Evolutionary conservation across 2,329 filamentous ascomycete genomes (phyloP), one percentile per base, ranked within the genome.

Genomic region (Dothideomycetes sp.): DNA sequence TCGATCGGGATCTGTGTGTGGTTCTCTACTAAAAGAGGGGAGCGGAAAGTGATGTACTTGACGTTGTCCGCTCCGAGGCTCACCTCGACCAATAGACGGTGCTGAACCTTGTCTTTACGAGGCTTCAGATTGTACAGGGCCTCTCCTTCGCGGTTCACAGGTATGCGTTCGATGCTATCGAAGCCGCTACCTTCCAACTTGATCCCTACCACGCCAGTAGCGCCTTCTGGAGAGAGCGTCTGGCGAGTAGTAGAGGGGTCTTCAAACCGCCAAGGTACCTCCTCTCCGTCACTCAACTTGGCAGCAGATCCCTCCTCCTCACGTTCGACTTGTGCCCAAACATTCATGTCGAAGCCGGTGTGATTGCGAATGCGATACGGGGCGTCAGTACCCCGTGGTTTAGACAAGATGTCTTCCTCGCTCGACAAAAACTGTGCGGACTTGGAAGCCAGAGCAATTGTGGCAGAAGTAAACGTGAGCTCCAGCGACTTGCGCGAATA

Each of bases 201-300:
- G 23, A 96, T 74, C 10, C 83, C 80, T 28, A 98, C 84, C 48
- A 84, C 72, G 17, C 85, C 83, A 36, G 80, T 80, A 45, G 78
- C 82, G 6, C 79, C 83, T 57, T 98, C 91, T 0, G 86, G 81
- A 4, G 86, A 79, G 5, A 98, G 70, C 35, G 83, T 94, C 63
- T 98, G 91, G 62, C 91, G 83, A 73, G 95, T 94, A 53, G 91
- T 91, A 50, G 87, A 88, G 65, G 89, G 91, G 51, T 95, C 87
- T 61, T 98, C 91, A 48, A 98, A 98, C 49, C 87, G 82, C 91
- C 91, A 98, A 1, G 89, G 86, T 2, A 78, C 79, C 61, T 98
- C 91, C 54, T 94, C 78, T 7, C 91, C 93, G 54, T 98, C 93
- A 43, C 76, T 76, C 1, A 98, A 69, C 47, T 82, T 87, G 2